Evolutionary conservation across 2,329 filamentous ascomycete genomes (phyloP).

Genomic region (Diaporthe sp.): DNA sequence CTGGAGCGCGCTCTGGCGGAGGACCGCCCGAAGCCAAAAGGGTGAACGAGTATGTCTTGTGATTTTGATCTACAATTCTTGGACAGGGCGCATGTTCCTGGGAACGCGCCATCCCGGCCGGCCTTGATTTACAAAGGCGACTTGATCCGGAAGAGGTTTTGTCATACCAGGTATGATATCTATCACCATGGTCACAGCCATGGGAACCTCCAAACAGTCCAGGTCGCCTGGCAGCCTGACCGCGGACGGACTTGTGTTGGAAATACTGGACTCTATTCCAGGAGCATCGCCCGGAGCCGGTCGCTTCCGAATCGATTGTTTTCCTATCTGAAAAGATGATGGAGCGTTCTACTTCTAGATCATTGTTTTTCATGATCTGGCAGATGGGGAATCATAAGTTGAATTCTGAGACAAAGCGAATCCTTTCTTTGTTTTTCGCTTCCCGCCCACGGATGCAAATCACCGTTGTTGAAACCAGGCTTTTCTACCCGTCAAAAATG

Average conservation of each 20-base stretch:
- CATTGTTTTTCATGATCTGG: slow-evolving; percentile 34
- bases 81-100: slow-evolving; percentile 6
- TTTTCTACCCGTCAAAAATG: slow-evolving; percentile 35
- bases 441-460: slow-evolving; percentile 37
- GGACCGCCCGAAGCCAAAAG: slow-evolving; percentile 29
- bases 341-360: slow-evolving; percentile 37
- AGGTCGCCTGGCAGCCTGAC: neutral
- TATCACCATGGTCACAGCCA: neutral
- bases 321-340: slow-evolving; percentile 35
- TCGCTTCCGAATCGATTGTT: slow-evolving; percentile 25
- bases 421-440: slow-evolving; percentile 32
- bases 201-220: neutral
- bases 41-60: slow-evolving; percentile 14
- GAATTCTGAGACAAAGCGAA: slow-evolving; percentile 46
- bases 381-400: slow-evolving; percentile 49
- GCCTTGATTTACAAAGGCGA: slow-evolving; percentile 12
- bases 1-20: slow-evolving; percentile 41
- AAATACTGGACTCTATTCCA: slow-evolving; percentile 23
- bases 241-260: neutral
- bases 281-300: slow-evolving; percentile 4
- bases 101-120: neutral
- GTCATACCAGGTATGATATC: neutral
- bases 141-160: neutral
- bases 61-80: neutral
- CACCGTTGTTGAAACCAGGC: slow-evolving; percentile 43